Conservation (phyloP, 371 early-diverging fungal species). For the Umbelopsis sp. region DNA sequence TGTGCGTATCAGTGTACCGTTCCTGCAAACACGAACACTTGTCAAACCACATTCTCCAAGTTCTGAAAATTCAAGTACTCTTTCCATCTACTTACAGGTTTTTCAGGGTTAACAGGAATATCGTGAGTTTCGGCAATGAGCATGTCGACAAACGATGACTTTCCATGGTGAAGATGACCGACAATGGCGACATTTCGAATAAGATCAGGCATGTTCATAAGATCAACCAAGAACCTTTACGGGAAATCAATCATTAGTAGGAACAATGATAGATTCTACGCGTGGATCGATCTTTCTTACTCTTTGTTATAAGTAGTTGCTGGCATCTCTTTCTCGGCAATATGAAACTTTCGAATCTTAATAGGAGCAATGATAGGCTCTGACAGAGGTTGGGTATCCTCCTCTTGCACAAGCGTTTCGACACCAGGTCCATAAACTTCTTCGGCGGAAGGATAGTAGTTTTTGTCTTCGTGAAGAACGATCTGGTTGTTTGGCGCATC, state of each 20-base stretch:
- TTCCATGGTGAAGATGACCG: constrained; percentile 98
- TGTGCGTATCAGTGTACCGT: constrained; percentile 93
- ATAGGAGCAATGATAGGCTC: constrained; percentile 95
- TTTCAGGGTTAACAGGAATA: constrained; percentile 61
- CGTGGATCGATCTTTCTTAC: constrained; percentile 43
- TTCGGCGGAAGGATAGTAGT: constrained; percentile 96
- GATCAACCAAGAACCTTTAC: constrained; percentile 81
- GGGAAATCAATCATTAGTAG: neutral
- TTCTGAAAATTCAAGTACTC: neutral
- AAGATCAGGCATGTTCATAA: constrained; percentile 81
- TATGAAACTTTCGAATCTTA: constrained; percentile 81
- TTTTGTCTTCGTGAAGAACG: constrained; percentile 96
- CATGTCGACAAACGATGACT: constrained; percentile 92
- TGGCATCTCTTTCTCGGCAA: constrained; percentile 86
- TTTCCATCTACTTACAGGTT: constrained; percentile 38
- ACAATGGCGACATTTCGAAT: constrained; percentile 89
- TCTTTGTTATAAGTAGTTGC: constrained; percentile 87
- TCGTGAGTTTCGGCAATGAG: constrained; percentile 89
- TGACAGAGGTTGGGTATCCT: constrained; percentile 95
- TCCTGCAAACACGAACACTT: constrained; percentile 38
- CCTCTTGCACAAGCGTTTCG: constrained; percentile 95
- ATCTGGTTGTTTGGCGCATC: constrained; percentile 77
- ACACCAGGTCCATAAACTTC: constrained; percentile 97
- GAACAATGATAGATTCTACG: neutral
- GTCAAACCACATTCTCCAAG: neutral